Base-by-base conservation (phyloP, 208 protist genomes). In the Acanthamoeba culbertsoni region DNA sequence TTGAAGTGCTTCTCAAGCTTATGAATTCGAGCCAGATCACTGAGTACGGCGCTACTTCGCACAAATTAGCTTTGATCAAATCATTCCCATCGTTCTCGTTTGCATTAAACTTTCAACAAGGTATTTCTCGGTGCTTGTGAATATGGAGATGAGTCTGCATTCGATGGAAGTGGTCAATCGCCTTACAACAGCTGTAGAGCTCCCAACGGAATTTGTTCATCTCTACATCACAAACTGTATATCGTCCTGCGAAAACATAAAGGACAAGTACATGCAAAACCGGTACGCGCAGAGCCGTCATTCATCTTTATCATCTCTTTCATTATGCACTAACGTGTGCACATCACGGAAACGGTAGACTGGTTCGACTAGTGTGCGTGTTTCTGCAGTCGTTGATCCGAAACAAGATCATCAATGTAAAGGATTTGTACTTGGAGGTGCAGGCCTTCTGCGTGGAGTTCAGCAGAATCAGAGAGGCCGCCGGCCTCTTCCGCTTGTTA, bases 151-250 rank as follows among this genome's bases (percentile, higher is more conserved):
- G 95, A 94, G 68, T 16, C 94, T 98, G 33, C 97, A 98, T 79
- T 98, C 96, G 6, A 98, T 98, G 97, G 97, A 97, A 48, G 97
- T 98, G 1, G 97, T 98, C 35, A 98, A 98, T 92, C 86, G 95
- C 3, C 93, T 98, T 20, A 97, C 97, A 7, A 97, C 94, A 0
- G 53, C 95, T 5, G 96, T 97, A 2, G 96, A 98, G 28, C 92
- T 98, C 31, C 97, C 97, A 0, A 94, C 82, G 16, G 96, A 98
- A 77, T 98, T 98, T 62, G 93, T 98, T 14, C 97, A 97, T n/a
- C 94, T 98, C 33, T 98, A 98, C 91, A 98, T 98, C 91, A 96
- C 93, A 7, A 97, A 98, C 89, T 98, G 97, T 93, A 98, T 98
- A n/a, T 62, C 57, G 23, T 93, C 93, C 28, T 98, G 97, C 93